A percentile compares a stretch with the other conserved stretches of the same genome.
phyloP scores from a whole-genome alignment of 2,329 filamentous ascomycete genomes.

The Sporothrix brunneoviolacea region DNA sequence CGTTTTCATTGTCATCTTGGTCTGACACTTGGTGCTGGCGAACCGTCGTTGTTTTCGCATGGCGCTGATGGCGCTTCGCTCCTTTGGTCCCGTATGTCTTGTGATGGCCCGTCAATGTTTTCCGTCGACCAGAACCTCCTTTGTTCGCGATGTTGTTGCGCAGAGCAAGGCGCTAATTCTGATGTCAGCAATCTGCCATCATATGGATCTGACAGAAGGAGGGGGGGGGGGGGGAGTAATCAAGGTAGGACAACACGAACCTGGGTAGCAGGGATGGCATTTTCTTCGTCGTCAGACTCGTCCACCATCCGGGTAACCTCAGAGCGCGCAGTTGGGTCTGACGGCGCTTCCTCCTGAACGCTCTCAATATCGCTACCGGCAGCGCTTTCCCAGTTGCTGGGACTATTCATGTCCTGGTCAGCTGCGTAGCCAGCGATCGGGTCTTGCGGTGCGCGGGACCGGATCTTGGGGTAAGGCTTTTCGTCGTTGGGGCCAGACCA shows the following conservation, averaged over 20 bases:
- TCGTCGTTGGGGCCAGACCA: constrained; percentile 58
- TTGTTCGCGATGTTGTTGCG: constrained; percentile 18
- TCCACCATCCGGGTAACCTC: constrained; percentile 28
- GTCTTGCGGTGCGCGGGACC: constrained; percentile 38
- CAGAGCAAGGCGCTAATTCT: constrained; percentile 13
- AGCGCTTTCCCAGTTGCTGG: constrained; percentile 39
- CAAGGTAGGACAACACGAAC: neutral
- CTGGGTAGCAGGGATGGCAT: neutral
- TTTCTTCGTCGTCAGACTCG: constrained; percentile 23
- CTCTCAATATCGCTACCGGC: constrained; percentile 46
- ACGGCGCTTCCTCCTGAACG: constrained; percentile 35
- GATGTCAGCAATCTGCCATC: no score
- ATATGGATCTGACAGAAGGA: no score
- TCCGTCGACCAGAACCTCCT: constrained; percentile 28
- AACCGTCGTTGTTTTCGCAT: neutral
- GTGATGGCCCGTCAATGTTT: constrained; percentile 35
- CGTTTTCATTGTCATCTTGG: neutral
- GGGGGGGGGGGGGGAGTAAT: no score
- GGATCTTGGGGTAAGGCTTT: constrained; percentile 49
- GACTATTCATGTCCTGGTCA: constrained; percentile 43
- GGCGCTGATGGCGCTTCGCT: constrained; percentile 19
- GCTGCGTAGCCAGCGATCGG: constrained; percentile 28
- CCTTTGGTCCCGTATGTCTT: constrained; percentile 44
- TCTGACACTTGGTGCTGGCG: neutral
- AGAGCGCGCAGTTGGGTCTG: neutral